Percentiles rank a stretch among this genome's conserved stretches.
These are phyloP conservation scores for Microascus cirrosus DNA, from an alignment of 2,329 filamentous ascomycete genomes.

Conservation along the genomic window DNA sequence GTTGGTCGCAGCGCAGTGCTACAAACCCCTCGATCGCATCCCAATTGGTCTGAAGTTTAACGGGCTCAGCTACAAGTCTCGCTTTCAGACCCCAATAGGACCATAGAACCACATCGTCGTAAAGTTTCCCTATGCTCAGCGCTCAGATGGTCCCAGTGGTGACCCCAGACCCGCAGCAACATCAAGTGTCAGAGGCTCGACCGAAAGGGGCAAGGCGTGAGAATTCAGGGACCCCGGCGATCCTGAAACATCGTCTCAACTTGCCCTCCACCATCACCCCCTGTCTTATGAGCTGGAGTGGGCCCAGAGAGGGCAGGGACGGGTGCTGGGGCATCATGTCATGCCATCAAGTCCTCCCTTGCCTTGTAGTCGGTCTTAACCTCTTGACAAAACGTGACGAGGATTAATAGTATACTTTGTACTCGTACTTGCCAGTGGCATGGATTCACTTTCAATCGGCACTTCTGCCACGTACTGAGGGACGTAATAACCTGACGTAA, in stretches of 20 bases:
- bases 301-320: background rate
- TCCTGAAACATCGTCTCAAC: constrained; percentile 6
- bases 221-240: background rate
- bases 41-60: background rate
- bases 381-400: too few relatives aligned
- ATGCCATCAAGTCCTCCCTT: too few relatives aligned
- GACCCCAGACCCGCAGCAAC: background rate
- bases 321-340: too few relatives aligned
- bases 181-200: background rate
- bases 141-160: background rate
- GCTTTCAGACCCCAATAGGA: background rate
- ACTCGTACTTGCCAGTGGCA: too few relatives aligned
- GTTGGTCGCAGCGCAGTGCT: background rate
- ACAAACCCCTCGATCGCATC: background rate
- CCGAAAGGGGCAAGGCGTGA: constrained; percentile 1
- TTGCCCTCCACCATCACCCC: background rate
- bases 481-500: too few relatives aligned
- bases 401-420: too few relatives aligned
- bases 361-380: too few relatives aligned
- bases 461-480: too few relatives aligned
- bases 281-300: background rate
- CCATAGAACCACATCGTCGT: background rate
- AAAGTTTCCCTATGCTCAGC: background rate
- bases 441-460: too few relatives aligned
- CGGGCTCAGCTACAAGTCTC: background rate